Conservation (phyloP, 2,329 filamentous ascomycete species). For the Penicillium carneum region DNA sequence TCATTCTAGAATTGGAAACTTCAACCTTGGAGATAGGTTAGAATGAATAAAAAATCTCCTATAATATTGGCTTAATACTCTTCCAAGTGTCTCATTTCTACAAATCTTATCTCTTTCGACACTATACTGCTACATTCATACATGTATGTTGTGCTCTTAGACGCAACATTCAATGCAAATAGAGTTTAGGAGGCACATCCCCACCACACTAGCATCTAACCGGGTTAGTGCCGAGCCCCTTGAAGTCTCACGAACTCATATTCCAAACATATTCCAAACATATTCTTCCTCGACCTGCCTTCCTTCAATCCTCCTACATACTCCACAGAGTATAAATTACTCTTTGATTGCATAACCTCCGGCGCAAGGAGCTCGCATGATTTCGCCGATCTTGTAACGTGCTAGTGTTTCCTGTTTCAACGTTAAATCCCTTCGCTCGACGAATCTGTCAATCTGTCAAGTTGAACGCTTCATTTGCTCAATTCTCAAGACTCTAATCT, state of each 20-base stretch:
- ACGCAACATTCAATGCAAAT: background rate
- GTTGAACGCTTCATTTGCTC: background rate
- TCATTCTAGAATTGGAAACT: background rate
- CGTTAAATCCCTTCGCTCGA: background rate
- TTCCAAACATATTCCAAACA: background rate
- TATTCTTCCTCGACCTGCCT: background rate
- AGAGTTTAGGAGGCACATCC: slow-evolving; percentile 10
- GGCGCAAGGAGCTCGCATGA: slow-evolving; percentile 18
- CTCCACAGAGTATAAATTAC: no score
- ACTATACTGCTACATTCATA: background rate
- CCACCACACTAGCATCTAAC: slow-evolving; percentile 7
- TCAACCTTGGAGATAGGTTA: background rate
- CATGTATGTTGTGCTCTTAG: no score
- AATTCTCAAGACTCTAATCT: background rate
- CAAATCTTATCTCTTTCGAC: background rate
- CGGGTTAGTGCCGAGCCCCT: slow-evolving; percentile 11
- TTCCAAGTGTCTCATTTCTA: background rate
- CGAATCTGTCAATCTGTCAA: background rate
- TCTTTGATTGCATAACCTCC: background rate
- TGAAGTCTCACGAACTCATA: slow-evolving; percentile 14
- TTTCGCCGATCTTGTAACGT: slow-evolving; percentile 14
- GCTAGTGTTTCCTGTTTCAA: background rate
- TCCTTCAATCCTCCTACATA: no score
- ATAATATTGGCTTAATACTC: background rate
- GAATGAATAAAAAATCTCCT: background rate